Percentiles rank a stretch among this genome's conserved stretches.
These are phyloP conservation scores for Penicillium sp. DNA, from an alignment of 2,329 filamentous ascomycete genomes.

Conservation along the genomic window DNA sequence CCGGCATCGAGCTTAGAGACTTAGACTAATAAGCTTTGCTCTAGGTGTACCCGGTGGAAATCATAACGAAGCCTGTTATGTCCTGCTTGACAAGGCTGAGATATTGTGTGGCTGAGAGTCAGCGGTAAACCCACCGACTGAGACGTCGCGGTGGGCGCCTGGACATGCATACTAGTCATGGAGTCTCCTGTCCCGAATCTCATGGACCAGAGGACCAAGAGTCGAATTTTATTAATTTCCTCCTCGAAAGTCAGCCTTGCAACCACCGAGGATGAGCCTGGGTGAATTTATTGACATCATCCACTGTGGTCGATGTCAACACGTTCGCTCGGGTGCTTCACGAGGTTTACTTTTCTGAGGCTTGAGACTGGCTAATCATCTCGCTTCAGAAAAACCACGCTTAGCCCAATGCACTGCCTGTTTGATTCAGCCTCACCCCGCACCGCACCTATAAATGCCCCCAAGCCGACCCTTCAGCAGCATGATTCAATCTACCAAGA, in stretches of 20 bases:
- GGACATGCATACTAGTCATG: too few species aligned
- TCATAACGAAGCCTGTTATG: not conserved
- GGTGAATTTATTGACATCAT: not conserved
- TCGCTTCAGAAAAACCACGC: not conserved
- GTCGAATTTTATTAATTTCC: too few species aligned
- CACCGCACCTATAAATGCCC: not conserved
- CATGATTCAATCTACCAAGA: not conserved
- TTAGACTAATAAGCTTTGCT: not conserved
- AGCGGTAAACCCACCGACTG: not conserved
- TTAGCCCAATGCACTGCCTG: not conserved
- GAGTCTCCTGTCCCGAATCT: not conserved
- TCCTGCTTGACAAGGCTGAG: not conserved
- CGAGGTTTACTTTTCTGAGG: not conserved
- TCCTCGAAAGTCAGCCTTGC: not conserved
- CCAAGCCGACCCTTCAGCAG: not conserved
- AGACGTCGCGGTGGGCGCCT: not conserved
- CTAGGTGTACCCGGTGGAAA: not conserved
- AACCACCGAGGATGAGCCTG: not conserved
- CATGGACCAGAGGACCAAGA: not conserved
- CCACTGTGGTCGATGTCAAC: not conserved
- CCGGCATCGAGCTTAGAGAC: not conserved
- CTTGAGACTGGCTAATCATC: not conserved
- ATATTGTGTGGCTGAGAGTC: not conserved
- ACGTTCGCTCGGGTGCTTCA: not conserved
- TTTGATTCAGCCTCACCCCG: slow-evolving; percentile 2